These are phyloP conservation scores for Cyclospora cayetanensis DNA, from an alignment of 169 alveolate species.

Conservation along the genomic window DNA sequence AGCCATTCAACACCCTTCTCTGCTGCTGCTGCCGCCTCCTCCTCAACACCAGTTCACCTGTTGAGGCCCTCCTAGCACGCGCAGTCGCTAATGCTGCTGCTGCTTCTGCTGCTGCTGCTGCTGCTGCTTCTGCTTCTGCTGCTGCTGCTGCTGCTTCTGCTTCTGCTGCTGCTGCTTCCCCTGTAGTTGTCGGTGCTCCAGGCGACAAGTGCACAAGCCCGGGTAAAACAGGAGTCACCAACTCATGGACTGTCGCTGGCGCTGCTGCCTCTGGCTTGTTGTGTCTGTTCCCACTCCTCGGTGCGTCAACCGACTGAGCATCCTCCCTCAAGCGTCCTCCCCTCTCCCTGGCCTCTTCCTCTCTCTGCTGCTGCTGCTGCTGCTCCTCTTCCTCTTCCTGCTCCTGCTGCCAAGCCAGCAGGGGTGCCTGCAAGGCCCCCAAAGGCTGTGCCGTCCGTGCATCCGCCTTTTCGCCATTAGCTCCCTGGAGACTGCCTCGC, in stretches of 20 bases:
- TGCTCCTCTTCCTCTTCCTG: neutral
- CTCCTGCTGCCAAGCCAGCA: slow-evolving; percentile 23
- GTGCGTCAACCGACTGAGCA: too few species aligned
- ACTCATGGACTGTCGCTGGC: neutral
- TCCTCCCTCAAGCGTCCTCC: too few species aligned
- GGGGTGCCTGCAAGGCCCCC: too few species aligned
- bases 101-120: neutral
- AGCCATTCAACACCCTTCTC: neutral
- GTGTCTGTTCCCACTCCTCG: too few species aligned
- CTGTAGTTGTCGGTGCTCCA: too few species aligned
- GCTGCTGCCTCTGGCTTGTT: neutral
- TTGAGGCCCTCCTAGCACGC: neutral
- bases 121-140: neutral
- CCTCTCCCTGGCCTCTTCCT: neutral
- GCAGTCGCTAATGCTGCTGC: neutral
- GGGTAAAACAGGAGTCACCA: too few species aligned
- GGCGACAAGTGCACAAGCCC: too few species aligned
- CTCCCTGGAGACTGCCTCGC: too few species aligned
- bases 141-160: neutral
- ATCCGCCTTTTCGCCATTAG: too few species aligned
- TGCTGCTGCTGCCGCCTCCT: slow-evolving; percentile 25
- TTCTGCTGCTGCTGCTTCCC: neutral
- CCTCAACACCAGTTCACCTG: neutral
- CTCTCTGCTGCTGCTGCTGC: neutral
- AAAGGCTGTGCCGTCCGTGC: too few species aligned